Evolutionary conservation across 352 stramenopile genomes (phyloP).

Genomic region (Globisporangium takayamanum): DNA sequence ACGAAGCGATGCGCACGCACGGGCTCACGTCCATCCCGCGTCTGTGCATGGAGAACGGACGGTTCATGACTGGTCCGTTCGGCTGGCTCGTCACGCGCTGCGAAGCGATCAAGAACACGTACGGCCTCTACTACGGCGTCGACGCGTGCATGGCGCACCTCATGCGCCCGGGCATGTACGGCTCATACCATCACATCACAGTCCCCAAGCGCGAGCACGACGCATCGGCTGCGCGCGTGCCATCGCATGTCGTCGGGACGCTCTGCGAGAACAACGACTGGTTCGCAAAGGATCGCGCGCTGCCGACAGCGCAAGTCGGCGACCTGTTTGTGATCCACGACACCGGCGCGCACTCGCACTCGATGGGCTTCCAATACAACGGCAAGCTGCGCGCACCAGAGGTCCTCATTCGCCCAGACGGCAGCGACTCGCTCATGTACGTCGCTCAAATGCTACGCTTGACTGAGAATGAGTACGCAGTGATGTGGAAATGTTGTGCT

Average conservation of each 20-base stretch:
- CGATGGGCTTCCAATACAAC: constrained; percentile 92
- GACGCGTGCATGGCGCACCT: constrained; percentile 88
- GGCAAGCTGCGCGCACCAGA: constrained; percentile 87
- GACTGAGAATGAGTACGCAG: constrained; percentile 1
- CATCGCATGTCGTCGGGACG: constrained; percentile 77
- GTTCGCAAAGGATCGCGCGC: constrained; percentile 80
- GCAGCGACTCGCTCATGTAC: constrained; percentile 63
- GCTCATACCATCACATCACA: constrained; percentile 86
- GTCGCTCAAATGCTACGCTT: constrained; percentile 4
- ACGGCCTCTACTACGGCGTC: constrained; percentile 82
- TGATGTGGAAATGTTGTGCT: neutral
- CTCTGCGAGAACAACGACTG: constrained; percentile 92
- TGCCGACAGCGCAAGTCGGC: constrained; percentile 66
- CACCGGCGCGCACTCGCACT: constrained; percentile 86
- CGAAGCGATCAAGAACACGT: constrained; percentile 83
- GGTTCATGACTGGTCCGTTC: constrained; percentile 85
- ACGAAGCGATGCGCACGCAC: constrained; percentile 65
- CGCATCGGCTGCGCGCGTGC: constrained; percentile 18
- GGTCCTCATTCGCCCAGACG: constrained; percentile 60
- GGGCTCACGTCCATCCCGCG: constrained; percentile 50
- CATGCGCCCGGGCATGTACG: constrained; percentile 89
- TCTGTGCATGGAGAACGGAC: constrained; percentile 88
- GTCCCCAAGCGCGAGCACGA: constrained; percentile 49
- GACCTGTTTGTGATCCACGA: constrained; percentile 90
- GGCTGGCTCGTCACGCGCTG: constrained; percentile 83